Percentiles rank a stretch among this genome's conserved stretches.
phyloP scores from a whole-genome alignment of 805 yeast genomes.

The Metschnikowia rubicola region DNA sequence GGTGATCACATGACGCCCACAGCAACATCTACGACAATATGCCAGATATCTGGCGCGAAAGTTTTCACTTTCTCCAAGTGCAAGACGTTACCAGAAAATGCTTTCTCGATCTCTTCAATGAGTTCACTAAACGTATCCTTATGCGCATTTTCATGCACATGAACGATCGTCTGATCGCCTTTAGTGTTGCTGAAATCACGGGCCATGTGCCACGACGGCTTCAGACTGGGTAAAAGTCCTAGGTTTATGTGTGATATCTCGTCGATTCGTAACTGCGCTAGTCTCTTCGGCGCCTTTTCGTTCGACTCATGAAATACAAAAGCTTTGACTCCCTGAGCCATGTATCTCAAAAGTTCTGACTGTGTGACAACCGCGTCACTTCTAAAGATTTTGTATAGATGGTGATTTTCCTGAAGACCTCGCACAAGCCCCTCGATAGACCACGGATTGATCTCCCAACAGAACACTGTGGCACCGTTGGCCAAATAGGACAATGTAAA shows the following conservation, averaged over 20 bases:
- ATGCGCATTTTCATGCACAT: constrained; percentile 75
- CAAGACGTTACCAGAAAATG: constrained; percentile 18
- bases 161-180: constrained; percentile 34
- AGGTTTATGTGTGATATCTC: constrained; percentile 61
- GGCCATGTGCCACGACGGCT: constrained; percentile 51
- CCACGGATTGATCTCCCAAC: constrained; percentile 89
- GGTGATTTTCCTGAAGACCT: constrained; percentile 49
- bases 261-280: constrained; percentile 18
- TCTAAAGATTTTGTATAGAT: constrained; percentile 15
- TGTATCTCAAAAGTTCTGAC: not conserved
- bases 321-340: constrained; percentile 25
- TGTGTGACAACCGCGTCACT: constrained; percentile 2
- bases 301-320: constrained; percentile 66
- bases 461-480: constrained; percentile 52
- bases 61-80: constrained; percentile 71
- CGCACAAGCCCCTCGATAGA: constrained; percentile 65
- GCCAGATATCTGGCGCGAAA: constrained; percentile 86
- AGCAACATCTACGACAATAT: constrained; percentile 46
- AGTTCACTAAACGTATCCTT: constrained; percentile 37
- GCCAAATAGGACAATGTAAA: constrained; percentile 67
- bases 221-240: constrained; percentile 75
- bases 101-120: constrained; percentile 14
- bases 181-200: constrained; percentile 1
- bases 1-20: not conserved
- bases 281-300: constrained; percentile 44